Conservation (phyloP, 768 basidiomycete genomes). For the Pisolithus tinctorius region DNA sequence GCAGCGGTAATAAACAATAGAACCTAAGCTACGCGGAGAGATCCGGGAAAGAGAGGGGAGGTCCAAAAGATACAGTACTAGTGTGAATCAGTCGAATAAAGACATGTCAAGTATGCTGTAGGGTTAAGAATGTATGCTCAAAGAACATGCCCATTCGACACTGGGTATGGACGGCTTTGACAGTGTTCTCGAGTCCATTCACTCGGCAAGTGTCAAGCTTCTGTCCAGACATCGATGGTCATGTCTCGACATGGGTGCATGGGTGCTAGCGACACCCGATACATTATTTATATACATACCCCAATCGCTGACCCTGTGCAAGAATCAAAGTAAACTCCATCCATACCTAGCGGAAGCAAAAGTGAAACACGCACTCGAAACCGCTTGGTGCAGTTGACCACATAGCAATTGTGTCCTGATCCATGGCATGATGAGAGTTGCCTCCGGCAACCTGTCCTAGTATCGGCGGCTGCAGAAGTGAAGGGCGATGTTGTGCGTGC, state of each 20-base stretch:
- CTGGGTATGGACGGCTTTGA: too few species aligned
- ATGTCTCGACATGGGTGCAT: background rate
- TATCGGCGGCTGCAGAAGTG: background rate
- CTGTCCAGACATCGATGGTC: background rate
- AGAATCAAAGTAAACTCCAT: background rate
- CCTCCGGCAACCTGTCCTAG: constrained; percentile 3
- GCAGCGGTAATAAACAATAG: too few species aligned
- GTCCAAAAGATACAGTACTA: too few species aligned
- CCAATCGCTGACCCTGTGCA: constrained; percentile 33
- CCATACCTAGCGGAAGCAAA: constrained; percentile 1
- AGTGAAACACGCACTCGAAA: constrained; percentile 45
- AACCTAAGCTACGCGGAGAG: too few species aligned
- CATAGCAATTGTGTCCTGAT: constrained; percentile 50
- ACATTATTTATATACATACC: constrained; percentile 31
- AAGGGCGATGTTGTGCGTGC: background rate
- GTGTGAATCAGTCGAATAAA: too few species aligned
- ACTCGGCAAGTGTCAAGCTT: too few species aligned
- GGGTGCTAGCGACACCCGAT: background rate
- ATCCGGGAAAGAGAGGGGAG: too few species aligned
- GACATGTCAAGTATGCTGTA: too few species aligned
- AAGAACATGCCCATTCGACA: too few species aligned
- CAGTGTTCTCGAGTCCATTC: too few species aligned
- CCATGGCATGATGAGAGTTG: constrained; percentile 20
- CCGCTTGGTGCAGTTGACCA: constrained; percentile 57
- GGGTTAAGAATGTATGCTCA: too few species aligned